A percentile compares a stretch with the other conserved stretches of the same genome.
phyloP scores from a whole-genome alignment of 1,284 basidiomycete genomes.

The Trametes hirsuta region DNA sequence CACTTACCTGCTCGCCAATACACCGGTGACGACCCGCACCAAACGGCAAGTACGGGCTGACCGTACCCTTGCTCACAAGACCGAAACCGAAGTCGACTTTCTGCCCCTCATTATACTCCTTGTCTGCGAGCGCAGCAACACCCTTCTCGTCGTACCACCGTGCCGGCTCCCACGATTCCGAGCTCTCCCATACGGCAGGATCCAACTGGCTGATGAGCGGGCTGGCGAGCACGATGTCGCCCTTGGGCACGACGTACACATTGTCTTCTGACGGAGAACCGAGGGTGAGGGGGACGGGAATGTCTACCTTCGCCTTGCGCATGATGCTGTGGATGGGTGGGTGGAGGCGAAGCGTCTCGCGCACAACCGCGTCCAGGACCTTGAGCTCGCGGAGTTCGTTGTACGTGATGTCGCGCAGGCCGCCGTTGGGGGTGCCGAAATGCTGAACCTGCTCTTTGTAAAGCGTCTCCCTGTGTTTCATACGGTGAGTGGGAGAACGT shows the following conservation, averaged over 20 bases:
- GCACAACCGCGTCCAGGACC: slow-evolving; percentile 87
- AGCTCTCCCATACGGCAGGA: slow-evolving; percentile 80
- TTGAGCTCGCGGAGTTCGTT: slow-evolving; percentile 88
- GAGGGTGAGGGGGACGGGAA: slow-evolving; percentile 83
- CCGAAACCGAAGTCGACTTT: slow-evolving; percentile 98
- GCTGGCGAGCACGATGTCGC: slow-evolving; percentile 89
- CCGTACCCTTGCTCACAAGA: slow-evolving; percentile 89
- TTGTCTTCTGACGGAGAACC: slow-evolving; percentile 75
- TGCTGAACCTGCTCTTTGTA: slow-evolving; percentile 89
- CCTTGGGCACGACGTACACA: slow-evolving; percentile 88
- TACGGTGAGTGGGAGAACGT: neutral
- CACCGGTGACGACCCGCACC: slow-evolving; percentile 95
- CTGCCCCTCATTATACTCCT: slow-evolving; percentile 80
- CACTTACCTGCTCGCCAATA: slow-evolving; percentile 86
- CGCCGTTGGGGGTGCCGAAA: slow-evolving; percentile 83
- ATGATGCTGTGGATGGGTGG: slow-evolving; percentile 93
- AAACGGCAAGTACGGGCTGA: slow-evolving; percentile 93
- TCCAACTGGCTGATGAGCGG: slow-evolving; percentile 92
- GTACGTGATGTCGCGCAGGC: slow-evolving; percentile 81
- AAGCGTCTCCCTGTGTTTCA: slow-evolving; percentile 61
- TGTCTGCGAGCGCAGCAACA: slow-evolving; percentile 76
- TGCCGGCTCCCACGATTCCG: slow-evolving; percentile 75
- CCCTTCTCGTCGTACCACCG: slow-evolving; percentile 87
- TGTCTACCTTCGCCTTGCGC: slow-evolving; percentile 87
- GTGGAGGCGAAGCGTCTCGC: slow-evolving; percentile 91